A percentile compares a stretch with the other conserved stretches of the same genome.
phyloP scores from a whole-genome alignment of 176 grass and related monocot genomes.

The Urochloa ruziziensis region DNA sequence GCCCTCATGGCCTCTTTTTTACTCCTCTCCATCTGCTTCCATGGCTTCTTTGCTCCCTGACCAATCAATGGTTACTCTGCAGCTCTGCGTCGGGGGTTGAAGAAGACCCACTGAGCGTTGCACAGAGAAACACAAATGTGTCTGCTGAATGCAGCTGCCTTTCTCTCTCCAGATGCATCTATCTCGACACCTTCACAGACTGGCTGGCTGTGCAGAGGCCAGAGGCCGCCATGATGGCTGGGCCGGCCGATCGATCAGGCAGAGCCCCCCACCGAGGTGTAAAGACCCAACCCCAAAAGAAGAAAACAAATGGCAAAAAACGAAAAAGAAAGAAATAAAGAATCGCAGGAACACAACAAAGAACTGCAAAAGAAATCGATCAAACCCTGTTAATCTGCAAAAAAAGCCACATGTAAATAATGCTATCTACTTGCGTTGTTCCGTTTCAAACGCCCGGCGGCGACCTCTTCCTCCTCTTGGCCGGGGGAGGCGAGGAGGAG shows the following conservation, averaged over 20 bases:
- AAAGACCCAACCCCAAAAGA: slow-evolving; percentile 53
- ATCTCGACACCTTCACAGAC: slow-evolving; percentile 37
- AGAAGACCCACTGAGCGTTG: slow-evolving; percentile 35
- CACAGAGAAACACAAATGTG: slow-evolving; percentile 37
- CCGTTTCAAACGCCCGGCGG: slow-evolving; percentile 26
- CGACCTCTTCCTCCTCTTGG: slow-evolving; percentile 80
- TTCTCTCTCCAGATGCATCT: not conserved
- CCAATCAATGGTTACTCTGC: slow-evolving; percentile 48
- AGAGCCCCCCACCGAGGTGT: slow-evolving; percentile 48
- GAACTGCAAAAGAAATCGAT: slow-evolving; percentile 43
- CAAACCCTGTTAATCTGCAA: slow-evolving; percentile 60
- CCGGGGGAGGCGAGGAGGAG: slow-evolving; percentile 37
- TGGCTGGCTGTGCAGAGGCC: slow-evolving; percentile 47
- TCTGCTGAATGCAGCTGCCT: not conserved
- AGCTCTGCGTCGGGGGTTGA: slow-evolving; percentile 29
- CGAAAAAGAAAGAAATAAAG: slow-evolving; percentile 18
- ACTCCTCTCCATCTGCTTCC: not conserved
- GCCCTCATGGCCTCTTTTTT: not conserved
- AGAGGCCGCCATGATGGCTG: slow-evolving; percentile 50
- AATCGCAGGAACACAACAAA: slow-evolving; percentile 44
- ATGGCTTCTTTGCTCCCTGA: slow-evolving; percentile 43
- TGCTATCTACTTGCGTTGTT: slow-evolving; percentile 37
- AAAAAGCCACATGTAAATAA: slow-evolving; percentile 37
- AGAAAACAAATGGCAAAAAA: slow-evolving; percentile 36
- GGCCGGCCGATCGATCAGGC: slow-evolving; percentile 25